Conservation (phyloP, 2,329 filamentous ascomycete species). For the Orbilia oligospora region DNA sequence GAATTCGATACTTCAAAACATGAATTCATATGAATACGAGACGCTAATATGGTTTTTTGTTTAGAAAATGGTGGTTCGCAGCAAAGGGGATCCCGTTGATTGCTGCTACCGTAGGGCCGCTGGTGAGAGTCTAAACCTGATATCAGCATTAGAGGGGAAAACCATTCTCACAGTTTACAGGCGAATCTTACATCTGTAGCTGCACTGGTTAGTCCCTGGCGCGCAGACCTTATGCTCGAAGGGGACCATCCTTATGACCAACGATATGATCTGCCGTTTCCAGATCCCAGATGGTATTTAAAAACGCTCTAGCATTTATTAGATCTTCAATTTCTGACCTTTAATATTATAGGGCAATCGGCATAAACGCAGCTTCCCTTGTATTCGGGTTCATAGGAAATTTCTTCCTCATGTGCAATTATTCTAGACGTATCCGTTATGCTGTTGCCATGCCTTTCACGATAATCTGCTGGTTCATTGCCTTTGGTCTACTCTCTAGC, state of each 20-base stretch:
- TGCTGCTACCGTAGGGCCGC: slow-evolving; percentile 85
- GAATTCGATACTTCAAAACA: neutral
- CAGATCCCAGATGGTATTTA: slow-evolving; percentile 72
- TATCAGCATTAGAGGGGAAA: neutral
- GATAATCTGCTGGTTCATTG: slow-evolving; percentile 82
- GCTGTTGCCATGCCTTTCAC: slow-evolving; percentile 85
- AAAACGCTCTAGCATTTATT: neutral
- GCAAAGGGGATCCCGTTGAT: slow-evolving; percentile 77
- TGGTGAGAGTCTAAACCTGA: slow-evolving; percentile 68
- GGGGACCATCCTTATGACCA: slow-evolving; percentile 70
- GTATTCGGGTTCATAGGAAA: slow-evolving; percentile 85
- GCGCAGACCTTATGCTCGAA: slow-evolving; percentile 72
- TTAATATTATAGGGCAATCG: slow-evolving; percentile 72
- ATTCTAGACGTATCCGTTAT: slow-evolving; percentile 84
- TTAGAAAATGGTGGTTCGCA: slow-evolving; percentile 59
- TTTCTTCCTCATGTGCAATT: slow-evolving; percentile 86
- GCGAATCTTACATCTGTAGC: slow-evolving; percentile 88
- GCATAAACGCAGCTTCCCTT: slow-evolving; percentile 83
- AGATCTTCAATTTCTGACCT: neutral
- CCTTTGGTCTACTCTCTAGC: slow-evolving; percentile 76
- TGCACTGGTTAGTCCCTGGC: slow-evolving; percentile 85
- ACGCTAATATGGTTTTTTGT: slow-evolving; percentile 11
- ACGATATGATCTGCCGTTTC: slow-evolving; percentile 76
- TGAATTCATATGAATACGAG: neutral
- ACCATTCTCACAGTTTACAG: slow-evolving; percentile 15